Conservation (phyloP, 495 filamentous ascomycete species). For the Neurospora pannonica region DNA sequence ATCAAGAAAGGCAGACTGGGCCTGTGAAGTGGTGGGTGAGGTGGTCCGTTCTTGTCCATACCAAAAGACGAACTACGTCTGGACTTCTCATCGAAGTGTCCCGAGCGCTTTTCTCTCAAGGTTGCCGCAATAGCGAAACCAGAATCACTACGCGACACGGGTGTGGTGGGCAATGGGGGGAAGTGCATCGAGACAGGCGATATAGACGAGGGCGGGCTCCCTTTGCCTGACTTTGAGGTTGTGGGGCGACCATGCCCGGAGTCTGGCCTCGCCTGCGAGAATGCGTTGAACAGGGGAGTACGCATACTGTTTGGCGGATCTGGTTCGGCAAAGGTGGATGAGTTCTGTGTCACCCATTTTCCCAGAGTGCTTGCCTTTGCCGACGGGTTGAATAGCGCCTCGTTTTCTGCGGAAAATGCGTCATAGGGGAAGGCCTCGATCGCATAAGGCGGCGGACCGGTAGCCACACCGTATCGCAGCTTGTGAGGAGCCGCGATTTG, state of each 20-base stretch:
- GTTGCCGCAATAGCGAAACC: slow-evolving; percentile 78
- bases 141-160: slow-evolving; percentile 80
- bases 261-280: slow-evolving; percentile 65
- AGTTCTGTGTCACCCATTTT: slow-evolving; percentile 81
- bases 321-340: slow-evolving; percentile 68
- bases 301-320: slow-evolving; percentile 40
- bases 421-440: slow-evolving; percentile 87
- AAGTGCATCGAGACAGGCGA: slow-evolving; percentile 79
- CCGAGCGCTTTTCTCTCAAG: slow-evolving; percentile 86
- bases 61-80: slow-evolving; percentile 88
- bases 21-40: slow-evolving; percentile 56
- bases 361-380: slow-evolving; percentile 62
- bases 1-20: slow-evolving; percentile 80
- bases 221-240: slow-evolving; percentile 67
- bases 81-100: slow-evolving; percentile 78
- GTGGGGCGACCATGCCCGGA: slow-evolving; percentile 63
- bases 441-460: slow-evolving; percentile 87
- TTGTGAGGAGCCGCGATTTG: slow-evolving; percentile 88
- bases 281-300: slow-evolving; percentile 74
- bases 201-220: slow-evolving; percentile 73
- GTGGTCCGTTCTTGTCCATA: slow-evolving; percentile 55
- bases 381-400: slow-evolving; percentile 62
- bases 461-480: slow-evolving; percentile 72
- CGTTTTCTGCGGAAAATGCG: slow-evolving; percentile 77
- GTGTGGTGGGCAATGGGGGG: slow-evolving; percentile 61